These are phyloP conservation scores for Leucosporidium scottii DNA, from an alignment of 768 basidiomycete genomes.

Conservation along the genomic window DNA sequence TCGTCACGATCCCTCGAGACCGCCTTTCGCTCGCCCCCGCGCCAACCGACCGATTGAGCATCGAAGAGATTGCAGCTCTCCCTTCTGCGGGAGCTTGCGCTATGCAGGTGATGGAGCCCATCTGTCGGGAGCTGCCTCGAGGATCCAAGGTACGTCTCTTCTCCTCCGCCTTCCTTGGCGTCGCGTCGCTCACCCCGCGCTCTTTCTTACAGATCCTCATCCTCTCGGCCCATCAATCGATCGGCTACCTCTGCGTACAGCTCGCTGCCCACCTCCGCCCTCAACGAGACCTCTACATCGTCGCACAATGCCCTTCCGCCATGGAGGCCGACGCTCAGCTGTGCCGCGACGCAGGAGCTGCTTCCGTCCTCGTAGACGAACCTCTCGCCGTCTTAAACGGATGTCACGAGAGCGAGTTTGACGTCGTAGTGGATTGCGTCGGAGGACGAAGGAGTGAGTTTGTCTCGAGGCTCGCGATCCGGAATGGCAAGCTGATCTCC, in stretches of 20 bases:
- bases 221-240: conserved; percentile 34
- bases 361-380: conserved; percentile 35
- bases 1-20: conserved; percentile 32
- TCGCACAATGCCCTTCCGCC: conserved; percentile 29
- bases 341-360: conserved; percentile 26
- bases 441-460: conserved; percentile 31
- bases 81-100: conserved; percentile 34
- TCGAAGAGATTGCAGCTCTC: conserved; percentile 35
- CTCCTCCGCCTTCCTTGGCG: not conserved
- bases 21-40: conserved; percentile 34
- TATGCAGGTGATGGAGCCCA: conserved; percentile 29
- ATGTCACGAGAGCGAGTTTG: conserved; percentile 37
- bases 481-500: too few relatives aligned
- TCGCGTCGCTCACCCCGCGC: not conserved
- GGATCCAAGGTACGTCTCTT: conserved; percentile 22
- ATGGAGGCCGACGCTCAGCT: conserved; percentile 26
- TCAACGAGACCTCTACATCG: conserved; percentile 23
- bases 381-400: conserved; percentile 31
- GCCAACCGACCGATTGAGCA: conserved; percentile 6
- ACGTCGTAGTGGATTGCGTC: conserved; percentile 37
- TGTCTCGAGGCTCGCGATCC: not conserved
- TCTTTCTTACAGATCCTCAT: conserved; percentile 25
- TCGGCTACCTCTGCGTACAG: conserved; percentile 36
- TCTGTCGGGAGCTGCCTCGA: conserved; percentile 20
- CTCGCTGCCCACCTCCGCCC: conserved; percentile 25